phyloP scores from a whole-genome alignment of 2,329 filamentous ascomycete species.

The Calonectria multiphialidica region DNA sequence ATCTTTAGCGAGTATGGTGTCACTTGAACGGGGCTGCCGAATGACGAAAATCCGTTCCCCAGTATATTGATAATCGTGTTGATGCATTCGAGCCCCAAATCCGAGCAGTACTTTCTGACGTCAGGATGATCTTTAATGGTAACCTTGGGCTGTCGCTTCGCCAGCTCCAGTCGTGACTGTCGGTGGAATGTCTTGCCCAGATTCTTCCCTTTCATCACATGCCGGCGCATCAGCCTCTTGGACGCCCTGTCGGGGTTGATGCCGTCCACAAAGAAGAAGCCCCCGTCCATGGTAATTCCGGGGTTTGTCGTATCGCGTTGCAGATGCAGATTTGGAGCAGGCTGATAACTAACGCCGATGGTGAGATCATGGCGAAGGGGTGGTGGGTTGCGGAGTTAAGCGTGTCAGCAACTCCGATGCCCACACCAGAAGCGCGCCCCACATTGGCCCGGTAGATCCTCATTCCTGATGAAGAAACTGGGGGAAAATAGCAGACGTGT shows the following conservation, averaged over 20 bases:
- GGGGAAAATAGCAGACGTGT: too few species aligned
- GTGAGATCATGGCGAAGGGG: background rate
- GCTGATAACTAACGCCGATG: background rate
- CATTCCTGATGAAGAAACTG: background rate
- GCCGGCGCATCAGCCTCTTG: conserved; percentile 40
- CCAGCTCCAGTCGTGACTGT: conserved; percentile 16
- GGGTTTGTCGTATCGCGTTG: background rate
- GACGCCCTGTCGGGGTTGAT: conserved; percentile 21
- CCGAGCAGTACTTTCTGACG: too few species aligned
- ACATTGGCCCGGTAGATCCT: background rate
- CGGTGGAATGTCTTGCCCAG: conserved; percentile 34
- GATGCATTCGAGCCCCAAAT: background rate
- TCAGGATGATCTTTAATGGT: background rate
- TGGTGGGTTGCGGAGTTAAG: conserved; percentile 1
- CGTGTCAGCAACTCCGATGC: background rate
- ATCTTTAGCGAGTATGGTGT: conserved; percentile 13
- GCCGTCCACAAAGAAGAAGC: conserved; percentile 30
- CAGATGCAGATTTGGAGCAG: background rate
- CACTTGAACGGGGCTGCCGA: conserved; percentile 13
- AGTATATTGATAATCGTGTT: background rate
- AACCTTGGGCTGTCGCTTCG: background rate
- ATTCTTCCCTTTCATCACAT: conserved; percentile 42
- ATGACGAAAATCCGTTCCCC: conserved; percentile 5
- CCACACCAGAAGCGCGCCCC: background rate
- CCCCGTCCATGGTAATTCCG: background rate